phyloP scores from a whole-genome alignment of 2,329 filamentous ascomycete species.

The Cladosporium sp. region DNA sequence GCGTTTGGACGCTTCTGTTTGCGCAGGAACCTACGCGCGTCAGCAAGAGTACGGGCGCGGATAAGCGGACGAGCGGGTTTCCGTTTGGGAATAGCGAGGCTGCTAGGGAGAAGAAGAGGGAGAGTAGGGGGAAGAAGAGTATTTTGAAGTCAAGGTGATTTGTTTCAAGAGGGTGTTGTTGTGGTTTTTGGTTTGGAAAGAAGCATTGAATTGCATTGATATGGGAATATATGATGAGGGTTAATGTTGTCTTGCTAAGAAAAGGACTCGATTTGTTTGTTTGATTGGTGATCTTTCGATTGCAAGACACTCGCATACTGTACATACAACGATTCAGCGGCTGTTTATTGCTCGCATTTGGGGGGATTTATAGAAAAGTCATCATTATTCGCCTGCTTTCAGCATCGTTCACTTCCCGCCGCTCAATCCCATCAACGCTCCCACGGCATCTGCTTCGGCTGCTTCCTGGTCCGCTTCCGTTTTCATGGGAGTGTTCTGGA shows the following conservation, averaged over 20 bases:
- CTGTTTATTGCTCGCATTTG: conserved; percentile 1
- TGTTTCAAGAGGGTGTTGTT: neutral
- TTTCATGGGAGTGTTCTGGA: conserved; percentile 24
- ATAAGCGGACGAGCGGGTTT: conserved; percentile 62
- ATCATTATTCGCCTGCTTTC: neutral
- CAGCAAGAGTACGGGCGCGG: conserved; percentile 59
- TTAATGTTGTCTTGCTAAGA: too few relatives aligned
- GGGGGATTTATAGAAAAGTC: conserved; percentile 3
- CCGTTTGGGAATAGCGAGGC: conserved; percentile 55
- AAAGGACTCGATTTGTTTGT: too few relatives aligned
- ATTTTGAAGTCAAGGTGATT: conserved; percentile 19
- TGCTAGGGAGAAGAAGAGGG: conserved; percentile 29
- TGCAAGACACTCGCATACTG: neutral
- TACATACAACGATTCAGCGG: conserved; percentile 2
- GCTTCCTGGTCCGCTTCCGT: conserved; percentile 17
- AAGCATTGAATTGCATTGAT: too few relatives aligned
- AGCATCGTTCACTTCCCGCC: conserved; percentile 6
- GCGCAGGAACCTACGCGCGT: conserved; percentile 52
- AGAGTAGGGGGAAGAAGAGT: conserved; percentile 20
- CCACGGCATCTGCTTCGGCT: conserved; percentile 23
- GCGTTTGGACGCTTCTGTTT: conserved; percentile 60
- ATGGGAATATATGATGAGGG: neutral
- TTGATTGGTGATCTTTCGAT: neutral
- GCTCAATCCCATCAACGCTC: conserved; percentile 24
- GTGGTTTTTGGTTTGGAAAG: neutral